These are phyloP conservation scores for Singerocomus rubriflavus DNA, from an alignment of 1,284 basidiomycete species.

Conservation along the genomic window DNA sequence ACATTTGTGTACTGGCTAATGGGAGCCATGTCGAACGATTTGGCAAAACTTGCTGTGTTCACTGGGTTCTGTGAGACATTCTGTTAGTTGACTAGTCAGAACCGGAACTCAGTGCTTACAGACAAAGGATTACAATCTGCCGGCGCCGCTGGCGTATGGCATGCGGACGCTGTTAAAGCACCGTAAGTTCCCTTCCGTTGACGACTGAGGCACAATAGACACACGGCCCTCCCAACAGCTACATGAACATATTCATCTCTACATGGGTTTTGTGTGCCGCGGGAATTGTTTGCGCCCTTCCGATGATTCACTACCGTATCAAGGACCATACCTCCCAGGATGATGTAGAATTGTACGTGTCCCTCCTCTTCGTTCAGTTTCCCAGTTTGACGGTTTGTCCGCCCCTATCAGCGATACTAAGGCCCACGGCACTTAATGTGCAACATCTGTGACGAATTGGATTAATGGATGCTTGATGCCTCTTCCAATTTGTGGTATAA, in stretches of 20 bases:
- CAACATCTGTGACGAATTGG: background rate
- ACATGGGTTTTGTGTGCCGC: slow-evolving; percentile 36
- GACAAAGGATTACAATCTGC: slow-evolving; percentile 34
- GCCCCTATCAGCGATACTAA: slow-evolving; percentile 14
- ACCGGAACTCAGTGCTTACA: slow-evolving; percentile 3
- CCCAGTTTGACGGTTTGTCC: slow-evolving; percentile 6
- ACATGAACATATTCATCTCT: slow-evolving; percentile 38
- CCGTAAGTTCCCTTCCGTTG: slow-evolving; percentile 20
- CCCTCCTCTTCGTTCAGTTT: background rate
- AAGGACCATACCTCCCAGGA: slow-evolving; percentile 34
- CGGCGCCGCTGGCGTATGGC: slow-evolving; percentile 33
- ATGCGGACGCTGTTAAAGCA: slow-evolving; percentile 21
- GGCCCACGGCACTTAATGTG: slow-evolving; percentile 1
- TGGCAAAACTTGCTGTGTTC: slow-evolving; percentile 32
- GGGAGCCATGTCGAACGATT: slow-evolving; percentile 35
- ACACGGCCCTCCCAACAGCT: slow-evolving; percentile 22
- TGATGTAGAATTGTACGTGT: slow-evolving; percentile 30
- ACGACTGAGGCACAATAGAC: background rate
- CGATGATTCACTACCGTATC: slow-evolving; percentile 40
- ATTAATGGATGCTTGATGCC: background rate
- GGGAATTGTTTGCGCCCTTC: slow-evolving; percentile 36
- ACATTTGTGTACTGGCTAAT: slow-evolving; percentile 55
- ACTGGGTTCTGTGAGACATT: slow-evolving; percentile 29
- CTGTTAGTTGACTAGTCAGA: background rate
- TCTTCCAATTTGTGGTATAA: background rate